Conservation (phyloP, 768 basidiomycete species). For the Leccinum longicurvipes region DNA sequence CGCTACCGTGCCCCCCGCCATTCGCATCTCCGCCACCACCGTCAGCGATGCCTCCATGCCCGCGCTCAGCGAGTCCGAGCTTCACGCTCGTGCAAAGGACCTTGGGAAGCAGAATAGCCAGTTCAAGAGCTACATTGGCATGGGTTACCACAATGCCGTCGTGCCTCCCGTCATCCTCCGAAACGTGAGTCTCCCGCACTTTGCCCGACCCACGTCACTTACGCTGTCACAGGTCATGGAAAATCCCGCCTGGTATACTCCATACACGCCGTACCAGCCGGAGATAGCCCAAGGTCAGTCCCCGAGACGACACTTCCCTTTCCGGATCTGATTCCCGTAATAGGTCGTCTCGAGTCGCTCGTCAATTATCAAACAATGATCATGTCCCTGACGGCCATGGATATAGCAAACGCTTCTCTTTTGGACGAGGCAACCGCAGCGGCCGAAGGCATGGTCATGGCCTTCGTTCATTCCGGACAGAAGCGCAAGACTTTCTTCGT, state of each 20-base stretch:
- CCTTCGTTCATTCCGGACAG: conserved; percentile 61
- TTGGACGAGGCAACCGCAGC: conserved; percentile 95
- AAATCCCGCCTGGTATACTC: conserved; percentile 98
- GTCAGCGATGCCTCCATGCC: conserved; percentile 69
- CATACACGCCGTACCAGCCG: conserved; percentile 93
- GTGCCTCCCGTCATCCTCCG: conserved; percentile 94
- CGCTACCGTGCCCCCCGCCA: conserved; percentile 76
- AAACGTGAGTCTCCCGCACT: conserved; percentile 54
- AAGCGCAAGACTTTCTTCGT: conserved; percentile 85
- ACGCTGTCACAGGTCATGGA: conserved; percentile 66
- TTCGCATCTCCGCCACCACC: conserved; percentile 61
- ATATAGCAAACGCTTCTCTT: conserved; percentile 93
- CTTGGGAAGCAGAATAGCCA: conserved; percentile 77
- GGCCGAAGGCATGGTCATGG: conserved; percentile 97
- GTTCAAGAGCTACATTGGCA: conserved; percentile 93
- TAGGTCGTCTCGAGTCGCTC: conserved; percentile 92
- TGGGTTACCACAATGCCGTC: conserved; percentile 95
- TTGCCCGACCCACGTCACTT: not conserved
- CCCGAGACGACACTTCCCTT: conserved; percentile 2
- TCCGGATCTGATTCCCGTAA: conserved; percentile 12
- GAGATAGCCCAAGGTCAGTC: conserved; percentile 93
- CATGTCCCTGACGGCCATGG: conserved; percentile 89
- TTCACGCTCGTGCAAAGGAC: conserved; percentile 68
- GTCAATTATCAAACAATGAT: conserved; percentile 98
- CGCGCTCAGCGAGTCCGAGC: conserved; percentile 81